phyloP scores from a whole-genome alignment of 768 basidiomycete genomes.

The Tulasnella sp. region DNA sequence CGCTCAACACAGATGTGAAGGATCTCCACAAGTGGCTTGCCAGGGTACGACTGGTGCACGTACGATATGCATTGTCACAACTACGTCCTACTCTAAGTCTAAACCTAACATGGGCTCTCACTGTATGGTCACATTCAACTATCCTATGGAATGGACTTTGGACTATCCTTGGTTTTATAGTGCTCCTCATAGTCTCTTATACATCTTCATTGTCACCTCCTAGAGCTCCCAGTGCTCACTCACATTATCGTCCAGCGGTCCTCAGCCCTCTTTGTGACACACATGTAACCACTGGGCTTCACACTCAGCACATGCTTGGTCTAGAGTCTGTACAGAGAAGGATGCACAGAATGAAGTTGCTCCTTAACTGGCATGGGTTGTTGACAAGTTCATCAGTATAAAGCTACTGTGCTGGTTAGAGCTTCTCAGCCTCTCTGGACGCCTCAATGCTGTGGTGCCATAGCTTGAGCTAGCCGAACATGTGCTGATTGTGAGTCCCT shows the following conservation, averaged over 20 bases:
- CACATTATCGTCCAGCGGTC: too few relatives aligned
- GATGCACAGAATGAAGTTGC: too few relatives aligned
- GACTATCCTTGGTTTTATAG: too few relatives aligned
- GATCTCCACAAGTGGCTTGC: not conserved
- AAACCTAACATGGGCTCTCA: too few relatives aligned
- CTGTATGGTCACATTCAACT: too few relatives aligned
- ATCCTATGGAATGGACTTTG: too few relatives aligned
- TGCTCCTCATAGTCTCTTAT: too few relatives aligned
- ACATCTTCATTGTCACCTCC: too few relatives aligned
- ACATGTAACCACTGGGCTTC: not conserved
- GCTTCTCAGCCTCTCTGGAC: not conserved
- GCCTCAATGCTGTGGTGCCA: not conserved
- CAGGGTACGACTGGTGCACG: not conserved
- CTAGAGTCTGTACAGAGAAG: not conserved
- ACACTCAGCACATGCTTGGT: not conserved
- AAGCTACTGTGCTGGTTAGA: slow-evolving; percentile 11
- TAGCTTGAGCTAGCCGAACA: not conserved
- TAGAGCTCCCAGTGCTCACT: too few relatives aligned
- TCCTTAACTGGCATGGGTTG: not conserved
- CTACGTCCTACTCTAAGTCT: too few relatives aligned
- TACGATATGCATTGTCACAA: too few relatives aligned
- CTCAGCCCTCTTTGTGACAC: too few relatives aligned
- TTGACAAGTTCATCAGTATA: not conserved
- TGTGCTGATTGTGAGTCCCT: not conserved
- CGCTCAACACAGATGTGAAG: not conserved